Evolutionary conservation across 345 rosid species (phyloP).

Genomic region (Punica granatum): DNA sequence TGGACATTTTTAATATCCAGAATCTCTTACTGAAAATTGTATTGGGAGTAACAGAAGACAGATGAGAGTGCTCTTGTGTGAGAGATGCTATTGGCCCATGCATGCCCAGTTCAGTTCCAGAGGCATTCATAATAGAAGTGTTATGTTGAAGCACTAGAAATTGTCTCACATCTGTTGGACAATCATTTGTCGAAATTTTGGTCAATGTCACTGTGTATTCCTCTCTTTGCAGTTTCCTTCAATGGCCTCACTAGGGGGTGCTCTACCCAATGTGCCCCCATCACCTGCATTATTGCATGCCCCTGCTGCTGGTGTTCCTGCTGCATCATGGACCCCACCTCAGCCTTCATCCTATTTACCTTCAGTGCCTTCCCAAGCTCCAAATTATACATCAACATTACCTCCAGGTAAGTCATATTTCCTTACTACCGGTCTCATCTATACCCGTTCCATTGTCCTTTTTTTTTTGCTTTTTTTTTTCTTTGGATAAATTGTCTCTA

Average conservation of each 20-base stretch:
- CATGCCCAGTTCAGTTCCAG: neutral
- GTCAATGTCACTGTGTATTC: neutral
- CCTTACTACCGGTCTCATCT: neutral
- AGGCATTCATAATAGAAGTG: neutral
- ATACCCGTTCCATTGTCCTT: neutral
- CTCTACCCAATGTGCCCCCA: slow-evolving; percentile 45
- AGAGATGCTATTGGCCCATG: neutral
- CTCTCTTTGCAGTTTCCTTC: slow-evolving; percentile 65
- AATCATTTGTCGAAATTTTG: neutral
- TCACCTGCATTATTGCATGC: slow-evolving; percentile 34
- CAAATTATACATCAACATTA: slow-evolving; percentile 23
- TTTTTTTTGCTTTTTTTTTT: neutral
- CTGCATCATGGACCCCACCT: slow-evolving; percentile 42
- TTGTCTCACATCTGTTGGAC: too few relatives aligned
- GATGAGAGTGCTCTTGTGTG: too few relatives aligned
- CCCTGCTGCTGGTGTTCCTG: slow-evolving; percentile 37
- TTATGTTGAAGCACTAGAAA: neutral
- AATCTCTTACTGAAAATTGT: too few relatives aligned
- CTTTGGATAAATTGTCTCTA: slow-evolving; percentile 15
- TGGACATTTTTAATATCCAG: neutral
- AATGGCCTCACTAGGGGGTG: slow-evolving; percentile 58
- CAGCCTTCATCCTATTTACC: slow-evolving; percentile 33
- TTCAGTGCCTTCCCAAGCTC: slow-evolving; percentile 12
- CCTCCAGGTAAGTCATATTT: slow-evolving; percentile 47
- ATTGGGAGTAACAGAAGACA: too few relatives aligned